Evolutionary conservation across 768 basidiomycete species (phyloP).

Genomic region (Termitomyces sp.): DNA sequence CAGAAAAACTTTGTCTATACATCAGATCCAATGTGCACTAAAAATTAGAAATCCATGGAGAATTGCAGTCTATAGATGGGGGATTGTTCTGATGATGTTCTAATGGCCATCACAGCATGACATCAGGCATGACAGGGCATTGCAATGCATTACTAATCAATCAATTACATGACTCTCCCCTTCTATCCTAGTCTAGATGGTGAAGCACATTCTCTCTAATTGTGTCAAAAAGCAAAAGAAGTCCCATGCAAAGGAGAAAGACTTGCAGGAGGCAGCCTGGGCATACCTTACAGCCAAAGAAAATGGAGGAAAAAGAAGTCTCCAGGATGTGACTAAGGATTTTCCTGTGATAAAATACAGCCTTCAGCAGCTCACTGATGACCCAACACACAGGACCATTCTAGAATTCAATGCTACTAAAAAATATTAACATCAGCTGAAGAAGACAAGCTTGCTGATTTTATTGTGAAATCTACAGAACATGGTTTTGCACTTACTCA

Average conservation of each 20-base stretch:
- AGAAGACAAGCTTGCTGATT: slow-evolving; percentile 26
- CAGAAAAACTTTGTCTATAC: too few relatives aligned
- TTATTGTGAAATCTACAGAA: slow-evolving; percentile 23
- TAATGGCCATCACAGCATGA: too few relatives aligned
- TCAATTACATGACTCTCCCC: neutral
- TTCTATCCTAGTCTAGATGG: slow-evolving; percentile 1
- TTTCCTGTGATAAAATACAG: slow-evolving; percentile 4
- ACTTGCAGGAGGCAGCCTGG: neutral
- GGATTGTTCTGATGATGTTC: too few relatives aligned
- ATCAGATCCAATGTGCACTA: too few relatives aligned
- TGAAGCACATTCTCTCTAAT: slow-evolving; percentile 2
- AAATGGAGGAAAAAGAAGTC: slow-evolving; percentile 12
- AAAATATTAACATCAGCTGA: slow-evolving; percentile 21
- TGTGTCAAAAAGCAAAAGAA: slow-evolving; percentile 6
- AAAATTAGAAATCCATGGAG: too few relatives aligned
- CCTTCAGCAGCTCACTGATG: slow-evolving; percentile 8
- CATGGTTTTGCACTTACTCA: slow-evolving; percentile 20
- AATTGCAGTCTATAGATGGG: too few relatives aligned
- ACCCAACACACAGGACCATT: neutral
- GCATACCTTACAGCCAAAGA: slow-evolving; percentile 6
- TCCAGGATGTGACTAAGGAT: slow-evolving; percentile 15
- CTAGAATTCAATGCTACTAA: slow-evolving; percentile 15
- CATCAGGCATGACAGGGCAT: too few relatives aligned
- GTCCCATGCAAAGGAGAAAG: neutral
- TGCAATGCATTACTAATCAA: too few relatives aligned